Base-by-base conservation (phyloP, 441 rosid genomes). In the Bruguiera hainesii region DNA sequence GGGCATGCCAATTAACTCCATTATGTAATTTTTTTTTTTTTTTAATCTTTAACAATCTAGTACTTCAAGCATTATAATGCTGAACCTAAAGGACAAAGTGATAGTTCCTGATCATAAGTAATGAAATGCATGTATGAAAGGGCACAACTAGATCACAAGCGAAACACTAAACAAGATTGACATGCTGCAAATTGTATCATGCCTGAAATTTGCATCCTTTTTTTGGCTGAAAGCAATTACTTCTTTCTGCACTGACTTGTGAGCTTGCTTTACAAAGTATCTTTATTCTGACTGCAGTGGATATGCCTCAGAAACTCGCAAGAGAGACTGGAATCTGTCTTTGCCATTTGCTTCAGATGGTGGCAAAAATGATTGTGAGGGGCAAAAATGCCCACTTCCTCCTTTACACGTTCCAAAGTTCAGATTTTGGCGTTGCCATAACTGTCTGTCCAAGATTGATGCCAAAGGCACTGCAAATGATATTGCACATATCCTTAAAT, bases 331-430 rank as follows among this genome's bases (percentile, higher is more conserved):
- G 77, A 86, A 70, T 76, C 71, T 71, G 39, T 83, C 89, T 71
- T 89, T 89, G 90, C 99, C 97, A n/a, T 95, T 92, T 81, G 58
- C 82, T 39, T 75, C 72, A 71, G 85, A 84, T 68, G 73, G 37
- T 52, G 70, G 64, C 50, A 59, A 71, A 63, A 23, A 66, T 70
- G 70, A 70, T 25, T 77, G 70, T 68, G 82, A 72, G 56, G 84
- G 71, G 63, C 76, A 77, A 62, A 70, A 71, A 71, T 69, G 75
- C 61, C 29, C 65, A 49, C 88, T 86, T 77, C 93, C 97, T 78
- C 78, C 90, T 70, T 72, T 92, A 64, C 66, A 78, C 56, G 85
- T 79, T 73, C 93, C 88, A 13, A 85, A 81, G 64, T 89, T 75
- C 71, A 84, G 87, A 80, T 83, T 87, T 87, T 92, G 92, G 95